Evolutionary conservation across 2,329 filamentous ascomycete species (phyloP).

Genomic region (Verticillium isaacii): DNA sequence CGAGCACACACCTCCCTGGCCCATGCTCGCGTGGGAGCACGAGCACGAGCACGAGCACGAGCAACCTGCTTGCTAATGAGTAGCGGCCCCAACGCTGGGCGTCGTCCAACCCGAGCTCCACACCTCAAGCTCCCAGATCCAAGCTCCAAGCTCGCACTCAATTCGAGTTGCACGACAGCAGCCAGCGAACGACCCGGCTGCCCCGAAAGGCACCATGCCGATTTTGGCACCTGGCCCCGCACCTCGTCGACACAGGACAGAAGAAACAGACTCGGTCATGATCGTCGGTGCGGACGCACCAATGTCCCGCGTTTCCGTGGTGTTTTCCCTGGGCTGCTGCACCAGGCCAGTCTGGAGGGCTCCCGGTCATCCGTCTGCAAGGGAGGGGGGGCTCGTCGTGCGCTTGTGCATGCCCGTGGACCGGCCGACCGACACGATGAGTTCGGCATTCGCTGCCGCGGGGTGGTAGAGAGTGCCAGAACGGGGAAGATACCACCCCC

Average conservation of each 20-base stretch:
- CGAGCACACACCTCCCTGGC: background rate
- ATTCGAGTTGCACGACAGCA: background rate
- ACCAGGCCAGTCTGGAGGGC: constrained; percentile 7
- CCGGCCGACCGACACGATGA: constrained; percentile 7
- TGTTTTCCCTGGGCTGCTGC: background rate
- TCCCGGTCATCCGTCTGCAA: constrained; percentile 12
- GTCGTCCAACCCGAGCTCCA: background rate
- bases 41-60: background rate
- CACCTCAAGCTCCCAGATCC: background rate
- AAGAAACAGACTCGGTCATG: background rate
- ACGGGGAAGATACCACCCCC: background rate
- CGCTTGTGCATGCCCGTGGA: background rate
- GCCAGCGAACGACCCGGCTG: background rate
- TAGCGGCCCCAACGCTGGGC: too few species aligned
- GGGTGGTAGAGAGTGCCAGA: background rate
- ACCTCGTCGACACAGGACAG: background rate
- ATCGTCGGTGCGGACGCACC: background rate
- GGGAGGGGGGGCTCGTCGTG: background rate
- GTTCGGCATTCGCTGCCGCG: constrained; percentile 3
- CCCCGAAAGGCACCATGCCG: background rate
- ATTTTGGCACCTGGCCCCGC: background rate
- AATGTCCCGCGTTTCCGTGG: background rate
- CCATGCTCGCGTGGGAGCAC: background rate
- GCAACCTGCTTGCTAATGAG: too few species aligned
- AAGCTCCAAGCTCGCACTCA: background rate